Evolutionary conservation across 2,329 filamentous ascomycete genomes (phyloP).

Genomic region (Capronia americana): DNA sequence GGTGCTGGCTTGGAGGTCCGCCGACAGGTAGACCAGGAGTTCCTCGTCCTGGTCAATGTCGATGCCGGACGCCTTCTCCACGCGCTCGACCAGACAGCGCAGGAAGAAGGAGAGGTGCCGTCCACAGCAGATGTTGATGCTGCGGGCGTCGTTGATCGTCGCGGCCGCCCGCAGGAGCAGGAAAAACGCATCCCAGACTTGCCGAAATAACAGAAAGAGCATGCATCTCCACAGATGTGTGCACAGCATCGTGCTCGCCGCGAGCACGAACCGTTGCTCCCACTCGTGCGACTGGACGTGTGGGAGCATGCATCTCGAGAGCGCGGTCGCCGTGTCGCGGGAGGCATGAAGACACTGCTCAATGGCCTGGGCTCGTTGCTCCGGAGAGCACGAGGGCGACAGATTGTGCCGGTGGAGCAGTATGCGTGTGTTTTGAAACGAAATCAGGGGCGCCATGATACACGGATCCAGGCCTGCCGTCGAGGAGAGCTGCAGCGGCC

Average conservation of each 20-base stretch:
- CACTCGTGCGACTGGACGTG: constrained; percentile 44
- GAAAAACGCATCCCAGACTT: constrained; percentile 74
- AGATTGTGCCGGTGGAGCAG: constrained; percentile 89
- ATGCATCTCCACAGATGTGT: constrained; percentile 87
- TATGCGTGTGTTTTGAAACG: constrained; percentile 82
- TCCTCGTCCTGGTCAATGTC: constrained; percentile 76
- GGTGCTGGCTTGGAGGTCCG: constrained; percentile 80
- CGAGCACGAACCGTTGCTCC: constrained; percentile 64
- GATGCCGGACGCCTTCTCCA: constrained; percentile 51
- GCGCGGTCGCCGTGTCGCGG: constrained; percentile 77
- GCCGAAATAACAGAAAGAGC: constrained; percentile 77
- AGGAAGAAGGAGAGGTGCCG: constrained; percentile 84
- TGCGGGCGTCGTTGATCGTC: constrained; percentile 72
- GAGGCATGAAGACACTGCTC: constrained; percentile 77
- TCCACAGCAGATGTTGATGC: constrained; percentile 78
- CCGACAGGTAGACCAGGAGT: constrained; percentile 82
- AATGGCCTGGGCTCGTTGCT: constrained; percentile 73
- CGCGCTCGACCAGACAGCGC: constrained; percentile 65
- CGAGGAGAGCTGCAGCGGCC: constrained; percentile 72
- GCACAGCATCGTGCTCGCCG: constrained; percentile 76
- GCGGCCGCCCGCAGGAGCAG: constrained; percentile 75
- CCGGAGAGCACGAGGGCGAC: constrained; percentile 69
- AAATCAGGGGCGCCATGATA: constrained; percentile 75
- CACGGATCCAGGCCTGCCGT: constrained; percentile 73
- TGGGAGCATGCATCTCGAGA: constrained; percentile 68